Percentiles rank a stretch among this genome's conserved stretches.
Evolutionary conservation across 371 early-diverging fungal species (phyloP).

Genomic region (Blyttiomyces sp.): DNA sequence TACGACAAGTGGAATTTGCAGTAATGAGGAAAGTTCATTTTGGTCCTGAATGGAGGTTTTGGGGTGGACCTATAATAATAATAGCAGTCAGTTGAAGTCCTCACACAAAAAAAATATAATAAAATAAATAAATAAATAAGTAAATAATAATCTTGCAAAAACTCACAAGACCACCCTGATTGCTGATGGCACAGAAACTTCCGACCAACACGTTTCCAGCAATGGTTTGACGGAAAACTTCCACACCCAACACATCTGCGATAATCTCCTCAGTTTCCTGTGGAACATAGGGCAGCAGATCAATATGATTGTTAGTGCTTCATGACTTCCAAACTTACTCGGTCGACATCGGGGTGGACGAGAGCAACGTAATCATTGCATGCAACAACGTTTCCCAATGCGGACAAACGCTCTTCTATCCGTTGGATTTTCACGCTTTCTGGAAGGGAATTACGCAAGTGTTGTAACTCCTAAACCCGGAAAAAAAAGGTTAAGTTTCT

Average conservation of each 20-base stretch:
- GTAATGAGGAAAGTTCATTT: conserved; percentile 96
- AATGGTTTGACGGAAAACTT: conserved; percentile 98
- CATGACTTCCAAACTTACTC: conserved; percentile 39
- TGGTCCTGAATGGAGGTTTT: conserved; percentile 95
- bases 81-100: too few species aligned
- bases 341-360: conserved; percentile 98
- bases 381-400: conserved; percentile 98
- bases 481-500: background rate
- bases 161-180: conserved; percentile 94
- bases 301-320: background rate
- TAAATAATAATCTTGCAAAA: background rate
- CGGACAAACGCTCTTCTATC: conserved; percentile 97
- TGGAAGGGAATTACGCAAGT: conserved; percentile 97
- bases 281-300: background rate
- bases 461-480: conserved; percentile 81
- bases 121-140: background rate
- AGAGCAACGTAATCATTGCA: conserved; percentile 99
- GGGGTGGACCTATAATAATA: conserved; percentile 74
- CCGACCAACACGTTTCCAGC: conserved; percentile 99
- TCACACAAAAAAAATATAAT: too few species aligned
- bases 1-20: conserved; percentile 95
- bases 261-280: conserved; percentile 97
- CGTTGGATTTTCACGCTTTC: conserved; percentile 94
- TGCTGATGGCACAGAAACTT: conserved; percentile 94
- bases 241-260: conserved; percentile 96